Evolutionary conservation across 306 rosid species (phyloP).

Genomic region (Gastrolobium bilobum): DNA sequence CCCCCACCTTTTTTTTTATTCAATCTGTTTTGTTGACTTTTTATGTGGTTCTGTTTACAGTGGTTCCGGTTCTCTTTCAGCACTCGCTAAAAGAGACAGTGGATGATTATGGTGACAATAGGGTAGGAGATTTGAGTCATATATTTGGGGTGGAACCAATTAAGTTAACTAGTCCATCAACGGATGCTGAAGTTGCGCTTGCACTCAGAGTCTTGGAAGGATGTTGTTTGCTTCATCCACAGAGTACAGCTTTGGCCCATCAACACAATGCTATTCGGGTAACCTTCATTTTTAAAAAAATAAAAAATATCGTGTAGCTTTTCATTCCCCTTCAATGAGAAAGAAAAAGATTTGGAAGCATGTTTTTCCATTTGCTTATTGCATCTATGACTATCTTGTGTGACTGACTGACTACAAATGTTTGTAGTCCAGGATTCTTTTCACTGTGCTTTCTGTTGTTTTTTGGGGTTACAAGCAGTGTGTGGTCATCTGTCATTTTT

Average conservation of each 20-base stretch:
- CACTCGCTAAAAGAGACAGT: constrained; percentile 78
- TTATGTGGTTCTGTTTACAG: constrained; percentile 48
- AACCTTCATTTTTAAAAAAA: neutral
- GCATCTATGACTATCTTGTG: constrained; percentile 11
- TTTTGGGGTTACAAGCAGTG: neutral
- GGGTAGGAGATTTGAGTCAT: constrained; percentile 67
- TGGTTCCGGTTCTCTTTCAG: constrained; percentile 86
- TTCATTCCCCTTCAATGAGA: neutral
- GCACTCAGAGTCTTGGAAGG: constrained; percentile 82
- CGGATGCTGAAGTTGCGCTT: constrained; percentile 70
- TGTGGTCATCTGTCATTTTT: neutral
- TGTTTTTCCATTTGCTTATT: neutral
- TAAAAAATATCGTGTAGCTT: neutral
- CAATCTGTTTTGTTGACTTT: constrained; percentile 12
- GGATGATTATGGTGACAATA: constrained; percentile 55
- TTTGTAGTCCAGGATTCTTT: neutral
- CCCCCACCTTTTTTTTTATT: neutral
- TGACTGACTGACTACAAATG: neutral
- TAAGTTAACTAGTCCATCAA: constrained; percentile 78
- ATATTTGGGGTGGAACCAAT: constrained; percentile 80
- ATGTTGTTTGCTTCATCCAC: constrained; percentile 74
- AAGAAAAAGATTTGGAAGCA: neutral
- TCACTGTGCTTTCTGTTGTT: neutral
- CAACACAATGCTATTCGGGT: constrained; percentile 74
- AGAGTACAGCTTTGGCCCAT: constrained; percentile 69